Conservation (phyloP, 2,329 filamentous ascomycete species). For the Aspergillus spinulosporus region DNA sequence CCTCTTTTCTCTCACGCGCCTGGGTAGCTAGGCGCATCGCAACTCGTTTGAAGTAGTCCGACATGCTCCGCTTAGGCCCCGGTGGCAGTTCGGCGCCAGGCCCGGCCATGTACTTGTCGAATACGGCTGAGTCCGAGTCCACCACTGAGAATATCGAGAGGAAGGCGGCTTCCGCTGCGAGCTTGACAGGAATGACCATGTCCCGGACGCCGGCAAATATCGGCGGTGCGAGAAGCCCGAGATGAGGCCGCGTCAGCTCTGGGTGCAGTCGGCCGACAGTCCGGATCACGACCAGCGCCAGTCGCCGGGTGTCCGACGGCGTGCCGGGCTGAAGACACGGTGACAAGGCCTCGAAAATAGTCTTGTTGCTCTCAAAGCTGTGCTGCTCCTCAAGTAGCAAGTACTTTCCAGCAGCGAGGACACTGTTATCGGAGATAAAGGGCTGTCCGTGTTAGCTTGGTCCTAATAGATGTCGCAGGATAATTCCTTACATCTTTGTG, state of each 20-base stretch:
- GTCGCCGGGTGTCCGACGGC: slow-evolving; percentile 77
- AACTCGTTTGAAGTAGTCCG: slow-evolving; percentile 95
- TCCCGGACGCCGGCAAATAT: slow-evolving; percentile 91
- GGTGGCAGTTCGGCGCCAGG: slow-evolving; percentile 66
- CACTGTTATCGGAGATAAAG: slow-evolving; percentile 84
- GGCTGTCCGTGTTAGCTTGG: slow-evolving; percentile 51
- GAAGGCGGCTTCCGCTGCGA: slow-evolving; percentile 92
- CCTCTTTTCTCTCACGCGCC: slow-evolving; percentile 83
- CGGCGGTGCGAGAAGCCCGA: slow-evolving; percentile 74
- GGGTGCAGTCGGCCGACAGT: slow-evolving; percentile 78
- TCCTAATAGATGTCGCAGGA: not conserved
- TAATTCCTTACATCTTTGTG: slow-evolving; percentile 67
- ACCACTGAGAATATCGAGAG: slow-evolving; percentile 87
- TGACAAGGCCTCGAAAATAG: slow-evolving; percentile 76
- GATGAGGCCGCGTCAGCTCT: slow-evolving; percentile 77
- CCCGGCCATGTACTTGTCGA: slow-evolving; percentile 83
- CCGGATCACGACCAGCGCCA: slow-evolving; percentile 82
- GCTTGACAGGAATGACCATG: slow-evolving; percentile 88
- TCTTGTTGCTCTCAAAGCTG: slow-evolving; percentile 73
- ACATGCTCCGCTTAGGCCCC: slow-evolving; percentile 82
- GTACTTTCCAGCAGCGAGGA: slow-evolving; percentile 88
- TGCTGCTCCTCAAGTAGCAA: slow-evolving; percentile 66
- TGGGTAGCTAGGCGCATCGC: slow-evolving; percentile 81
- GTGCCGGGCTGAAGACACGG: slow-evolving; percentile 73
- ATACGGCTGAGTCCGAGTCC: slow-evolving; percentile 79